These are phyloP conservation scores for Lagenidium sp. DNA, from an alignment of 352 stramenopile species.

Conservation along the genomic window DNA sequence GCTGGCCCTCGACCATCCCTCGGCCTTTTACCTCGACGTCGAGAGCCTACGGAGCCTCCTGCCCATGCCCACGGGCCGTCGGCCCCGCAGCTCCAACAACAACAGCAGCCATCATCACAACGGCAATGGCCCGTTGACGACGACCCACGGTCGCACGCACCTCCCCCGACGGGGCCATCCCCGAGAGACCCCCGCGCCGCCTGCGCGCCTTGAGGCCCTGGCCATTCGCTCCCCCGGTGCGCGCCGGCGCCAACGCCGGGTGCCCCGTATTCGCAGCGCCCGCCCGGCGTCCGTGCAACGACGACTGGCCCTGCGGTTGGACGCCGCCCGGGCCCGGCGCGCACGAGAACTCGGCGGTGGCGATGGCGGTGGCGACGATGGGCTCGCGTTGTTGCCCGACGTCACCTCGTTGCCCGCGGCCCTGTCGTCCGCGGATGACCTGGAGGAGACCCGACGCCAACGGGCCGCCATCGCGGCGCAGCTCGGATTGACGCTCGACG, in stretches of 20 bases:
- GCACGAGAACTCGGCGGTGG: background rate
- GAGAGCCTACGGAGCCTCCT: constrained; percentile 54
- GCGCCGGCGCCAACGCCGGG: background rate
- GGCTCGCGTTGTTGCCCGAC: constrained; percentile 4
- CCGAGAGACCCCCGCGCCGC: constrained; percentile 12
- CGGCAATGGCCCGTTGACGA: background rate
- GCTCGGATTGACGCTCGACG: constrained; percentile 53
- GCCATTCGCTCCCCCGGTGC: constrained; percentile 2
- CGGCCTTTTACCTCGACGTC: constrained; percentile 54
- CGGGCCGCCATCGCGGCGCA: constrained; percentile 40
- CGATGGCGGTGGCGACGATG: constrained; percentile 3
- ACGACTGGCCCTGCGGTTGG: constrained; percentile 35
- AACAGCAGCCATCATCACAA: constrained; percentile 3
- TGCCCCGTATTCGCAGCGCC: constrained; percentile 1
- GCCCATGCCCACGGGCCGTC: constrained; percentile 12
- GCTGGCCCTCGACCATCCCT: background rate
- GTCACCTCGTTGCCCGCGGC: constrained; percentile 4
- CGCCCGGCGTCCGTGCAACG: constrained; percentile 19
- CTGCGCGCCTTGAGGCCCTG: constrained; percentile 37
- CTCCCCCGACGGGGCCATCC: constrained; percentile 5
- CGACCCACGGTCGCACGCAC: constrained; percentile 3
- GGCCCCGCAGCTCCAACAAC: constrained; percentile 9
- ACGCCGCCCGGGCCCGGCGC: constrained; percentile 25
- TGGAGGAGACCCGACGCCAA: constrained; percentile 41
- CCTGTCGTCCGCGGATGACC: constrained; percentile 26